Percentiles rank a stretch among this genome's conserved stretches.
Conservation (phyloP, 306 rosid genomes). For the Cyamopsis tetragonoloba region DNA sequence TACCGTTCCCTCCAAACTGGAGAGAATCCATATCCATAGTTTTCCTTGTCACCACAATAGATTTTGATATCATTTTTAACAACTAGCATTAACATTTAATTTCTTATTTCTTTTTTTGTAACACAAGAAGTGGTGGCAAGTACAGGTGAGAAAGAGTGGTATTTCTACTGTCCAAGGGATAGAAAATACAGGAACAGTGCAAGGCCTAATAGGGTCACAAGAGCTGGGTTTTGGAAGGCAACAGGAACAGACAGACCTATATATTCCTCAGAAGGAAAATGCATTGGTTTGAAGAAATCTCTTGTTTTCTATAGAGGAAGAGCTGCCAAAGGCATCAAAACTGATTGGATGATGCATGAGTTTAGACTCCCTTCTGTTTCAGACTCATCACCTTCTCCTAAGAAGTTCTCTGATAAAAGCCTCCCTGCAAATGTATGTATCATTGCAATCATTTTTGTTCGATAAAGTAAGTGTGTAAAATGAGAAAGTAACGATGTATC, state of each 20-base stretch:
- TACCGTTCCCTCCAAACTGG: too few relatives aligned
- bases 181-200: slow-evolving; percentile 69
- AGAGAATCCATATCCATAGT: too few relatives aligned
- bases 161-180: slow-evolving; percentile 80
- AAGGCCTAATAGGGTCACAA: slow-evolving; percentile 76
- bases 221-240: slow-evolving; percentile 84
- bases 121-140: slow-evolving; percentile 52
- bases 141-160: slow-evolving; percentile 78
- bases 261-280: slow-evolving; percentile 62
- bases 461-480: too few relatives aligned
- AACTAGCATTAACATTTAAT: too few relatives aligned
- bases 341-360: slow-evolving; percentile 97
- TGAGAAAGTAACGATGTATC: too few relatives aligned
- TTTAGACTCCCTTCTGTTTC: slow-evolving; percentile 59
- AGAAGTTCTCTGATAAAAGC: slow-evolving; percentile 44
- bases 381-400: slow-evolving; percentile 37
- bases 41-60: too few relatives aligned
- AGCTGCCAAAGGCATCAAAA: slow-evolving; percentile 72
- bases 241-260: slow-evolving; percentile 82
- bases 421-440: slow-evolving; percentile 50
- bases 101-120: not conserved
- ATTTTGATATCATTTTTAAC: too few relatives aligned
- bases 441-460: too few relatives aligned
- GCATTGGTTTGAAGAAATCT: slow-evolving; percentile 82
- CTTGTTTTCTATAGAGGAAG: slow-evolving; percentile 82